Conservation (phyloP, 2,329 filamentous ascomycete genomes). For the Ophiostoma sp. region DNA sequence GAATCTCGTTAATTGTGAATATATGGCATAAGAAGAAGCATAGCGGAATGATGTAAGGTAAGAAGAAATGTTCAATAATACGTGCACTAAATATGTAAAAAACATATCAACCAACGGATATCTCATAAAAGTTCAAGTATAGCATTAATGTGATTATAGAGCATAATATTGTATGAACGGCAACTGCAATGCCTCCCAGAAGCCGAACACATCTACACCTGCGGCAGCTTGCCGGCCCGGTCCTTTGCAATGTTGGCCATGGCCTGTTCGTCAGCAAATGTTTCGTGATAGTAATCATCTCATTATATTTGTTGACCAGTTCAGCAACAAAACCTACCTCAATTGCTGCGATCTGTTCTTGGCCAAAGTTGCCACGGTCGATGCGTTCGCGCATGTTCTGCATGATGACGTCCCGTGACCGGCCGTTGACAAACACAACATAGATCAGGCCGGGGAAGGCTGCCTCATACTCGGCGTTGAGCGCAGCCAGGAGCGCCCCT, state of each 20-base stretch:
- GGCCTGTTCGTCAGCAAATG: constrained; percentile 47
- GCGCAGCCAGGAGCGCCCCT: constrained; percentile 47
- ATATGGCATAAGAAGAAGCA: too few relatives aligned
- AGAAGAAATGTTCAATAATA: too few relatives aligned
- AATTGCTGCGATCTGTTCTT: constrained; percentile 68
- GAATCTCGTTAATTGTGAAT: too few relatives aligned
- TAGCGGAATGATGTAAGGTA: too few relatives aligned
- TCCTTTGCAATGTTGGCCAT: constrained; percentile 90
- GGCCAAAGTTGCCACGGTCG: constrained; percentile 55
- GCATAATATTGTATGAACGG: too few relatives aligned
- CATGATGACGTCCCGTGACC: constrained; percentile 69
- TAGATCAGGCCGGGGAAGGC: constrained; percentile 77
- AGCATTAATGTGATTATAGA: too few relatives aligned
- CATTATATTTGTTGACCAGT: too few relatives aligned
- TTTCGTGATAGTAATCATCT: too few relatives aligned
- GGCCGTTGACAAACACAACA: constrained; percentile 86
- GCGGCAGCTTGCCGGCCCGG: constrained; percentile 58
- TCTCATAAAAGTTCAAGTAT: too few relatives aligned
- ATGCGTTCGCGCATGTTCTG: constrained; percentile 74
- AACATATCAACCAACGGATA: too few relatives aligned
- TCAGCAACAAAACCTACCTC: constrained; percentile 46
- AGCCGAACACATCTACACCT: background rate
- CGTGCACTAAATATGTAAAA: too few relatives aligned
- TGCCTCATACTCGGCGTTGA: constrained; percentile 78
- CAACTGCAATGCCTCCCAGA: too few relatives aligned